Conservation (phyloP, 192 early-diverging fungal species). For the Kickxella alabastrina region DNA sequence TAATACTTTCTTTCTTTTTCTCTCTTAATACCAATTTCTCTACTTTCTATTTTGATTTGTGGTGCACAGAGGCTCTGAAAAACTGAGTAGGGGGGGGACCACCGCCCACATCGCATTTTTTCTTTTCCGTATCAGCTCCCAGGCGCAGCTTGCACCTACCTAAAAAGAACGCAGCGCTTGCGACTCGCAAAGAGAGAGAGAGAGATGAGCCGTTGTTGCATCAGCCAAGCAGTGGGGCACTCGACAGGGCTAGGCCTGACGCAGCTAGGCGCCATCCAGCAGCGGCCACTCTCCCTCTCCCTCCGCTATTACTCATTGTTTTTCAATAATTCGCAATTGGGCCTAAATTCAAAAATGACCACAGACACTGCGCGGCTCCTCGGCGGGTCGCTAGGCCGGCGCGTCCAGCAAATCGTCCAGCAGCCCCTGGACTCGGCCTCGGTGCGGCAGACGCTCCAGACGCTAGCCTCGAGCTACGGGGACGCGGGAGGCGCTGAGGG, state of each 20-base stretch:
- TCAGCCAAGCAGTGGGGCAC: too few relatives aligned
- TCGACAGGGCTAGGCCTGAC: too few relatives aligned
- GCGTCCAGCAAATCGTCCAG: conserved; percentile 31
- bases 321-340: too few relatives aligned
- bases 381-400: conserved; percentile 26
- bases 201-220: too few relatives aligned
- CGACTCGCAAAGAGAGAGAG: too few relatives aligned
- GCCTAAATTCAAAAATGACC: background rate
- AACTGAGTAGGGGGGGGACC: too few relatives aligned
- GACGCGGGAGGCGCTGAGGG: background rate
- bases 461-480: conserved; percentile 23
- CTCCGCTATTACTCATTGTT: background rate
- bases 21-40: background rate
- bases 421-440: conserved; percentile 21
- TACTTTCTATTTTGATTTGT: background rate
- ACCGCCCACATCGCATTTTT: too few relatives aligned
- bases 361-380: conserved; percentile 5
- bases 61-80: too few relatives aligned
- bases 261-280: too few relatives aligned
- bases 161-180: too few relatives aligned
- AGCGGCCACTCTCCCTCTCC: background rate
- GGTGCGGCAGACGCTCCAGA: conserved; percentile 19
- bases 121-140: too few relatives aligned
- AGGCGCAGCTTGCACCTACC: too few relatives aligned
- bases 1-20: conserved; percentile 1